Evolutionary conservation across 2,329 filamentous ascomycete species (phyloP).

Genomic region (Aspergillus ochraceoroseus): DNA sequence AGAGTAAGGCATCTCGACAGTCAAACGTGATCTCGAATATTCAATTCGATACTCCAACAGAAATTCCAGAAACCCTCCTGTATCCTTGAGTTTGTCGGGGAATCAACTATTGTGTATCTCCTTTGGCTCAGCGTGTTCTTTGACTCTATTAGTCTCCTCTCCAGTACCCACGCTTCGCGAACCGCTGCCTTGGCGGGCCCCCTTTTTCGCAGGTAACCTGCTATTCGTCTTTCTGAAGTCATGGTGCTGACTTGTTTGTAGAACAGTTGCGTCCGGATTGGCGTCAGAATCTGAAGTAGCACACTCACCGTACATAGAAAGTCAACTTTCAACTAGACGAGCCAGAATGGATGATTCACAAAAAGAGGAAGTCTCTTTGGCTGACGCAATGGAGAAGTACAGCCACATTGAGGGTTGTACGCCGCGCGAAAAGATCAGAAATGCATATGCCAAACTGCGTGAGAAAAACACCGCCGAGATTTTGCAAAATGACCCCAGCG

Average conservation of each 20-base stretch:
- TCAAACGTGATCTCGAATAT: not conserved
- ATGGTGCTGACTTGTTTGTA: too few relatives aligned
- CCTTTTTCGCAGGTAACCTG: too few relatives aligned
- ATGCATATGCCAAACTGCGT: conserved; percentile 28
- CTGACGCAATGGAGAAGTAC: conserved; percentile 26
- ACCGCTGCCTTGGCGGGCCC: too few relatives aligned
- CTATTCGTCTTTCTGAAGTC: too few relatives aligned
- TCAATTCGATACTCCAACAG: conserved; percentile 5
- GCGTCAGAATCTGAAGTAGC: conserved; percentile 11
- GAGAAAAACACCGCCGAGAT: conserved; percentile 20
- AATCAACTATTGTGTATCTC: conserved; percentile 5
- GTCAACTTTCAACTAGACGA: not conserved
- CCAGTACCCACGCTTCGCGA: conserved; percentile 8
- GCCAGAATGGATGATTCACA: conserved; percentile 23
- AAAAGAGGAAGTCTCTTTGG: conserved; percentile 16
- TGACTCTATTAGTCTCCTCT: not conserved
- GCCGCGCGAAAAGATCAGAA: conserved; percentile 31
- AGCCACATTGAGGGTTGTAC: conserved; percentile 29
- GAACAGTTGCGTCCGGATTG: too few relatives aligned
- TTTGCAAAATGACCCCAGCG: conserved; percentile 27
- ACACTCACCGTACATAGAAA: not conserved
- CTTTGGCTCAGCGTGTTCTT: too few relatives aligned
- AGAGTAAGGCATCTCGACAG: not conserved
- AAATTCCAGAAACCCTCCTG: conserved; percentile 24
- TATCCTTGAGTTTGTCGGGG: not conserved